Percentiles rank a stretch among this genome's conserved stretches.
phyloP scores from a whole-genome alignment of 75 land plant species.

The Cryptomeria japonica region DNA sequence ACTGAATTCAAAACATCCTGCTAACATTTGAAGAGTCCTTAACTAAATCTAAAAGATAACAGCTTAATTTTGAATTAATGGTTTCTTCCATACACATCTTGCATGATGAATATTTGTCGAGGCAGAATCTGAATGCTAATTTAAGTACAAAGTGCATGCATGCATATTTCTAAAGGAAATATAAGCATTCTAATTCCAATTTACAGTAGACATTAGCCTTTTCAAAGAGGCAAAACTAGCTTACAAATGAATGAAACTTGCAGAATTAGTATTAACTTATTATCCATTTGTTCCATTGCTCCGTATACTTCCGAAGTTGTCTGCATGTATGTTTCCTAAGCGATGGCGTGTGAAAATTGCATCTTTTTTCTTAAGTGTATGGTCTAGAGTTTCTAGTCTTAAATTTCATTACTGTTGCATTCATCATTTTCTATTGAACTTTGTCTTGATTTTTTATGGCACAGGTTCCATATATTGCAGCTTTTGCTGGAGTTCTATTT shows the following conservation, averaged over 20 bases:
- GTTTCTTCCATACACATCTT: neutral
- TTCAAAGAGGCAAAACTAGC: neutral
- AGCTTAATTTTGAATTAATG: too few species aligned
- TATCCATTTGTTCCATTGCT: neutral
- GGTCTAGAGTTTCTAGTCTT: neutral
- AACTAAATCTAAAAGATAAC: neutral
- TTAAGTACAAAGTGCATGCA: neutral
- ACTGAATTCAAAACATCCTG: neutral
- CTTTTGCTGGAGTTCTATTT: slow-evolving; percentile 1
- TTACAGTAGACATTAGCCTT: neutral
- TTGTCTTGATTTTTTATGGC: neutral
- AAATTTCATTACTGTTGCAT: neutral
- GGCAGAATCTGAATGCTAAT: neutral
- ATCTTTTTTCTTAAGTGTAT: neutral
- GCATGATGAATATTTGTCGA: neutral
- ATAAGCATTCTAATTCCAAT: neutral
- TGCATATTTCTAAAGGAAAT: neutral
- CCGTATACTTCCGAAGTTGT: neutral
- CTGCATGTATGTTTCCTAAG: neutral
- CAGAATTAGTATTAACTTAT: neutral
- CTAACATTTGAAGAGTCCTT: neutral
- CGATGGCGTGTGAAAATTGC: neutral
- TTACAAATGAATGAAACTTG: neutral
- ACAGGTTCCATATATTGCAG: slow-evolving; percentile 47
- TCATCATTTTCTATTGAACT: neutral